phyloP scores from a whole-genome alignment of 495 filamentous ascomycete species.

The Neurospora sp. region DNA sequence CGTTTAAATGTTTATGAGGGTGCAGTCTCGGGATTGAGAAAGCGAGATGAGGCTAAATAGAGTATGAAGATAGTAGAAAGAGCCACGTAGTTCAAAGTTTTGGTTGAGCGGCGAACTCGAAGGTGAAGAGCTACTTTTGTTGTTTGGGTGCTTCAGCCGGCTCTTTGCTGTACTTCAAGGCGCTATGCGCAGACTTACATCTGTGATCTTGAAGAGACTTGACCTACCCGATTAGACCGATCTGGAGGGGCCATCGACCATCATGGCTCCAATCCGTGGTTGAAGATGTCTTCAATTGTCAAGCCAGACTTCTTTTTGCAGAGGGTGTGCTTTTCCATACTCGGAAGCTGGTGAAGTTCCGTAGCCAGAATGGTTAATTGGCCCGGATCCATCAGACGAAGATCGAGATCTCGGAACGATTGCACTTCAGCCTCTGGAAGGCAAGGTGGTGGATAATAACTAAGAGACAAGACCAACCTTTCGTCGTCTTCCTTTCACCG shows the following conservation, averaged over 20 bases:
- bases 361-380: background rate
- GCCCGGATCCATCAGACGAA: background rate
- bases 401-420: background rate
- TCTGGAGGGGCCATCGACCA: background rate
- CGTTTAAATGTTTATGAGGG: no score
- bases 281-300: background rate
- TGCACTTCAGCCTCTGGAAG: background rate
- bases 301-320: no score
- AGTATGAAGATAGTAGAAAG: background rate
- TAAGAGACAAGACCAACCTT: background rate
- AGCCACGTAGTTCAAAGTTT: background rate
- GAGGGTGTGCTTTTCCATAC: background rate
- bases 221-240: background rate
- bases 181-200: background rate
- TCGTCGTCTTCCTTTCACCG: no score
- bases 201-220: background rate
- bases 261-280: background rate
- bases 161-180: background rate
- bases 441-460: background rate
- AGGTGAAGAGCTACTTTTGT: background rate
- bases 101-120: background rate
- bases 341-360: background rate
- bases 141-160: background rate
- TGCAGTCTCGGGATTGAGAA: background rate
- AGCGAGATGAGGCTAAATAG: slow-evolving; percentile 28